A percentile compares a stretch with the other conserved stretches of the same genome.
Conservation (phyloP, 106 monocot genomes). For the Xerophyta viscosa region DNA sequence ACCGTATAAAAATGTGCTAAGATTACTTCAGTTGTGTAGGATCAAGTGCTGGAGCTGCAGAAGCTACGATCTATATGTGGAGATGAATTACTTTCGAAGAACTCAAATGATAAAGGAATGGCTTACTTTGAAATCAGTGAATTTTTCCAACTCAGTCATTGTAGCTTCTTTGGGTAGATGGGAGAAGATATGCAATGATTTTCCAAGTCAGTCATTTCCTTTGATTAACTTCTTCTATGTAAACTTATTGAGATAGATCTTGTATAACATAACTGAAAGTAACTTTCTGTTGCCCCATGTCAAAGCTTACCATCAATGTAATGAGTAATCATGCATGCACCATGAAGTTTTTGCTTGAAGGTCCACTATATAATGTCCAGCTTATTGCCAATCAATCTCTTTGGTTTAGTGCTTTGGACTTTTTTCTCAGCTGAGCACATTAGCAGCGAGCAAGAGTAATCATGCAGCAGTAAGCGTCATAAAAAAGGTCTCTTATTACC, state of each 20-base stretch:
- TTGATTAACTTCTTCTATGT: no score
- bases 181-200: not conserved
- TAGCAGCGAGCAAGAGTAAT: slow-evolving; percentile 52
- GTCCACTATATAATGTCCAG: no score
- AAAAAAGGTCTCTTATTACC: not conserved
- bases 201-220: no score
- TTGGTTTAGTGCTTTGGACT: not conserved
- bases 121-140: not conserved
- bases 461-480: slow-evolving; percentile 7
- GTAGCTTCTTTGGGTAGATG: slow-evolving; percentile 5
- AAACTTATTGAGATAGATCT: no score
- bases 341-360: no score
- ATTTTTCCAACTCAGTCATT: slow-evolving; percentile 7
- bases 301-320: no score
- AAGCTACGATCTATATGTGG: slow-evolving; percentile 72
- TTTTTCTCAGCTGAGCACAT: slow-evolving; percentile 29
- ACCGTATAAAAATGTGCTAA: not conserved
- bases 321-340: no score
- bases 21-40: slow-evolving; percentile 23
- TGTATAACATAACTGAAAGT: no score
- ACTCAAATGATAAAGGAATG: slow-evolving; percentile 9
- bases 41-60: slow-evolving; percentile 67
- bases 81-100: slow-evolving; percentile 39
- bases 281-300: no score
- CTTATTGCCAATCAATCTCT: no score